Percentiles rank a stretch among this genome's conserved stretches.
phyloP scores from a whole-genome alignment of 768 basidiomycete species.

The Flagelloscypha sp. region DNA sequence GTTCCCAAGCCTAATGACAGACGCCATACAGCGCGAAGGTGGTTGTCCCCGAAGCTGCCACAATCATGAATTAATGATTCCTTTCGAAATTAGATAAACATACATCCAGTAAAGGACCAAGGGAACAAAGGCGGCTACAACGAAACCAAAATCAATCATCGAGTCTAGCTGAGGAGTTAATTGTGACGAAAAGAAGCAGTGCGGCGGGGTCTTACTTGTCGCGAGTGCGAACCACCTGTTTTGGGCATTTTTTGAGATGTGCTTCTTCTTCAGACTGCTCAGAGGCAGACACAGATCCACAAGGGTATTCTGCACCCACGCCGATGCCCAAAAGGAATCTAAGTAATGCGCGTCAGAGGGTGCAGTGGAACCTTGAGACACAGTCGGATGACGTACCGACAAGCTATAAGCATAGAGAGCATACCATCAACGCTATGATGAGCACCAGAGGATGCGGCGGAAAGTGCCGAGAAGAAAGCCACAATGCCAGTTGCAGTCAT shows the following conservation, averaged over 20 bases:
- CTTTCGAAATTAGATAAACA: constrained; percentile 21
- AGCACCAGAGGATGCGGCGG: constrained; percentile 76
- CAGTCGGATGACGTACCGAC: constrained; percentile 40
- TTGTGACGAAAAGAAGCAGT: constrained; percentile 1
- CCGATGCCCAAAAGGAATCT: constrained; percentile 88
- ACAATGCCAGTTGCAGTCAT: constrained; percentile 81
- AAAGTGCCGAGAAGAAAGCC: constrained; percentile 73
- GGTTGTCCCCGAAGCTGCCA: constrained; percentile 67
- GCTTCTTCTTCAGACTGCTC: constrained; percentile 84
- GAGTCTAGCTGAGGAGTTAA: constrained; percentile 35
- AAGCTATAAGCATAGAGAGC: constrained; percentile 70
- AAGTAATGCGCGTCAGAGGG: constrained; percentile 2
- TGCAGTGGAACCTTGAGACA: neutral
- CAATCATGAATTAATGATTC: no score
- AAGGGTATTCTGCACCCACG: constrained; percentile 84
- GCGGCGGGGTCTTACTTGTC: constrained; percentile 54
- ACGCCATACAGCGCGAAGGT: constrained; percentile 84
- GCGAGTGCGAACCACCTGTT: constrained; percentile 84
- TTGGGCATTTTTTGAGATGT: constrained; percentile 71
- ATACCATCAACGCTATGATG: constrained; percentile 61
- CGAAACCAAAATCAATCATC: constrained; percentile 85
- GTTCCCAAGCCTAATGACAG: constrained; percentile 77
- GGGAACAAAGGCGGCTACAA: constrained; percentile 72
- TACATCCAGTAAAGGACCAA: constrained; percentile 87
- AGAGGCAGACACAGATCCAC: constrained; percentile 80